Evolutionary conservation across 2,329 filamentous ascomycete genomes (phyloP).

Genomic region (Aspergillus alliaceus): DNA sequence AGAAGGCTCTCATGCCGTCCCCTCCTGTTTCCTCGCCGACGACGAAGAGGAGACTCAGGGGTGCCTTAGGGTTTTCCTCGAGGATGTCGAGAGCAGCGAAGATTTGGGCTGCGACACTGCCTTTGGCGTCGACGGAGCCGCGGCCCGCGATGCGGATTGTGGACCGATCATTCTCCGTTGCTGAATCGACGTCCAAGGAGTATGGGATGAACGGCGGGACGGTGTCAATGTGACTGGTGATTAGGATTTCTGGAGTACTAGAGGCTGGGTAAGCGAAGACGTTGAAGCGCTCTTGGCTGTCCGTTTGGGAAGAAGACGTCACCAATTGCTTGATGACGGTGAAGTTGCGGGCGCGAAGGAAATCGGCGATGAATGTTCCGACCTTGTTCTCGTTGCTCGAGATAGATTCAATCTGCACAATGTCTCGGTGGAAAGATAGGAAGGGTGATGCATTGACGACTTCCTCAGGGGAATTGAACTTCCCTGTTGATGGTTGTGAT

Average conservation of each 20-base stretch:
- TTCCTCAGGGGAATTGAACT: constrained; percentile 25
- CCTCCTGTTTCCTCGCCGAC: constrained; percentile 83
- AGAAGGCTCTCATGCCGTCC: constrained; percentile 70
- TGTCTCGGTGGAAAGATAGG: constrained; percentile 69
- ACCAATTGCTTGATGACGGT: constrained; percentile 60
- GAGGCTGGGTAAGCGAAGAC: constrained; percentile 62
- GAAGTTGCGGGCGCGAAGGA: constrained; percentile 62
- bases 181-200: constrained; percentile 37
- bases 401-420: constrained; percentile 74
- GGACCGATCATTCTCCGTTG: constrained; percentile 9
- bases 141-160: constrained; percentile 44
- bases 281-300: constrained; percentile 63
- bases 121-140: constrained; percentile 49
- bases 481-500: not conserved
- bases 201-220: constrained; percentile 53
- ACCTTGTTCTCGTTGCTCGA: constrained; percentile 68
- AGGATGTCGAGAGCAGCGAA: constrained; percentile 50
- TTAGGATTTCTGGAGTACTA: constrained; percentile 35
- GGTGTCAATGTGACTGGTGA: constrained; percentile 78
- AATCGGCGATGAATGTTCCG: constrained; percentile 66
- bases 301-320: constrained; percentile 4
- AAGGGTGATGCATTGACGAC: constrained; percentile 52
- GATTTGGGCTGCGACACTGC: constrained; percentile 45
- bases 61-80: constrained; percentile 34
- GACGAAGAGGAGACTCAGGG: constrained; percentile 58